Evolutionary conservation across 2,329 filamentous ascomycete species (phyloP).

Genomic region (Paraphoma chrysanthemicola): DNA sequence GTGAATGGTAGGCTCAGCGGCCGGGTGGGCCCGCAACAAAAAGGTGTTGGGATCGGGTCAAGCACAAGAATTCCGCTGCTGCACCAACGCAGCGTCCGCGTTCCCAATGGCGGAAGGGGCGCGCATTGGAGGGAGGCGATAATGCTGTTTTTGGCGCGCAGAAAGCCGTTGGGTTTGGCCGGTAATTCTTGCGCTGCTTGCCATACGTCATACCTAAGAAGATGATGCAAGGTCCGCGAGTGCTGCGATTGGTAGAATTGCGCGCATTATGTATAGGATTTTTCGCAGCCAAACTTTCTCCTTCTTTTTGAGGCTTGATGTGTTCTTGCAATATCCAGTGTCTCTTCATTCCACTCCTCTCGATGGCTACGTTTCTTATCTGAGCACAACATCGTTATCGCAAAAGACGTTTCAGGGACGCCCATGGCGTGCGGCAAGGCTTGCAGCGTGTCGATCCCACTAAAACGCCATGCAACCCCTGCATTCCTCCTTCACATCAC

Average conservation of each 20-base stretch:
- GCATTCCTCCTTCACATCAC: slow-evolving; percentile 10
- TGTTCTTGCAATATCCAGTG: too few species aligned
- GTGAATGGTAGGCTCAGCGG: slow-evolving; percentile 9
- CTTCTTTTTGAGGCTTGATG: too few species aligned
- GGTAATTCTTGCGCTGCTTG: neutral
- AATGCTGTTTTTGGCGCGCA: slow-evolving; percentile 2
- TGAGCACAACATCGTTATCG: slow-evolving; percentile 10
- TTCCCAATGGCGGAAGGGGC: neutral
- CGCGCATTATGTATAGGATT: slow-evolving; percentile 1
- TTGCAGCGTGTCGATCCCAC: slow-evolving; percentile 19
- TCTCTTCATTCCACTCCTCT: neutral
- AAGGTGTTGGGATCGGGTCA: slow-evolving; percentile 24
- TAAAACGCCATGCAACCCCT: slow-evolving; percentile 13
- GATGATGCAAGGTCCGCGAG: slow-evolving; percentile 16
- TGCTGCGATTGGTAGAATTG: neutral
- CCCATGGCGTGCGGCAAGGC: slow-evolving; percentile 9
- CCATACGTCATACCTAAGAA: slow-evolving; percentile 3
- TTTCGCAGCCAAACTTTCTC: neutral
- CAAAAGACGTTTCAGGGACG: slow-evolving; percentile 13
- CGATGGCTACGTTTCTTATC: neutral
- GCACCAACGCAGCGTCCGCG: slow-evolving; percentile 6
- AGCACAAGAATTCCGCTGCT: neutral
- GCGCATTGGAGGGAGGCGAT: slow-evolving; percentile 1
- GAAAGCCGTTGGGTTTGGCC: slow-evolving; percentile 2
- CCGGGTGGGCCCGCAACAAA: slow-evolving; percentile 17